Conservation (phyloP, 2,329 filamentous ascomycete genomes). For the Colletotrichum tropicale region DNA sequence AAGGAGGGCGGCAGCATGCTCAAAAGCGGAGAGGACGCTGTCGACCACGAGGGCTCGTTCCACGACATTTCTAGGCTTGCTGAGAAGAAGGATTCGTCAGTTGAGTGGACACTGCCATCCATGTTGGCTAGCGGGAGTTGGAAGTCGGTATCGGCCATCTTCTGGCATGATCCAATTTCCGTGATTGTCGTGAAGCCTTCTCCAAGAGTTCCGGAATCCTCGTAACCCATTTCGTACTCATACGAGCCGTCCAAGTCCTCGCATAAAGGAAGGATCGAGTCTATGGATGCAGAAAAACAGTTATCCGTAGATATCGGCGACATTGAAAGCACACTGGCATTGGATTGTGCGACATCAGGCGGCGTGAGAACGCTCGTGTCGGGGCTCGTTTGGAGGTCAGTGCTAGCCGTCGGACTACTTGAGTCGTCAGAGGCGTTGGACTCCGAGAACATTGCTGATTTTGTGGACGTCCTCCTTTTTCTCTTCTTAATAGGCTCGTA, state of each 20-base stretch:
- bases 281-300: neutral
- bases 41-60: neutral
- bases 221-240: neutral
- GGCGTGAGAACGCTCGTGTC: slow-evolving; percentile 5
- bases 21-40: neutral
- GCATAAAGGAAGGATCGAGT: neutral
- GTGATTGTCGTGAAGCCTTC: neutral
- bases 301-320: neutral
- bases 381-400: slow-evolving; percentile 1
- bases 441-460: neutral
- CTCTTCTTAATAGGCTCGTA: slow-evolving; percentile 23
- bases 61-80: slow-evolving; percentile 1
- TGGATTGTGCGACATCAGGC: neutral
- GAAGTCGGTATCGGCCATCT: neutral
- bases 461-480: slow-evolving; percentile 10
- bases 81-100: neutral
- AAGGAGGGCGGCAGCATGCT: neutral
- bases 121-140: neutral
- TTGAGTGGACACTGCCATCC: neutral
- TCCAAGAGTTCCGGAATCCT: neutral
- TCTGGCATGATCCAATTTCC: neutral
- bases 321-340: neutral
- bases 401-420: neutral
- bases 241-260: neutral
- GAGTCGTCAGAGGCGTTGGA: neutral